phyloP scores from a whole-genome alignment of 1,284 basidiomycete species.

The Rhodotorula sp. region DNA sequence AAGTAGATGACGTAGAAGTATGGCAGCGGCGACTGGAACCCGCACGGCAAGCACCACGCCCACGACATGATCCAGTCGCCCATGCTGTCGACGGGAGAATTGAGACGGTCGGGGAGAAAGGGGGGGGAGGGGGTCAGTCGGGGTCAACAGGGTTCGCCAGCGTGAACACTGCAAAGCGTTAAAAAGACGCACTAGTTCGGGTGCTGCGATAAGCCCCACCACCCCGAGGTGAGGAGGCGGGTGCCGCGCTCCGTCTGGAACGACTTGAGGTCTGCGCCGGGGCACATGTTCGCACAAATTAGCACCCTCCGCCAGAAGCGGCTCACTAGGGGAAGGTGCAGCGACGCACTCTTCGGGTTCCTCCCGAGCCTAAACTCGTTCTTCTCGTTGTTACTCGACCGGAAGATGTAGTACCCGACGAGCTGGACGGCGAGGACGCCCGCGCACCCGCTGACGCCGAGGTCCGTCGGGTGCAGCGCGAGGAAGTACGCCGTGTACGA shows the following conservation, averaged over 20 bases:
- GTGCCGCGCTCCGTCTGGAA: constrained; percentile 84
- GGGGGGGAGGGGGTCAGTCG: too few relatives aligned
- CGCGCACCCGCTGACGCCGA: constrained; percentile 66
- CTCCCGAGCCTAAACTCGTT: constrained; percentile 89
- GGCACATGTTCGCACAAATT: neutral
- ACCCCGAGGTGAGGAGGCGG: constrained; percentile 89
- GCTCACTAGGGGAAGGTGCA: too few relatives aligned
- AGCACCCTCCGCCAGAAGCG: rapidly evolving
- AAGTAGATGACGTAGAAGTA: constrained; percentile 95
- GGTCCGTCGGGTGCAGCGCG: constrained; percentile 78
- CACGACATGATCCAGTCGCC: constrained; percentile 88
- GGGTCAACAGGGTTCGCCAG: too few relatives aligned
- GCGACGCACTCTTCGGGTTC: constrained; percentile 77
- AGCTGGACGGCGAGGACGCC: constrained; percentile 70
- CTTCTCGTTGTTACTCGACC: constrained; percentile 87
- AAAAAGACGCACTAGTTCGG: constrained; percentile 58
- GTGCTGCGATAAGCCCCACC: constrained; percentile 95
- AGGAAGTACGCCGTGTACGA: constrained; percentile 92
- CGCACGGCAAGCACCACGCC: constrained; percentile 92
- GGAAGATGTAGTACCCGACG: constrained; percentile 89
- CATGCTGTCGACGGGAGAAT: constrained; percentile 54
- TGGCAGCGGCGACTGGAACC: constrained; percentile 86
- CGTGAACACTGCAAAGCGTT: neutral
- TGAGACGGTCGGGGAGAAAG: neutral
- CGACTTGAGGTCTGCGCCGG: constrained; percentile 64